Base-by-base conservation (phyloP, 768 basidiomycete genomes). In the Panaeolus cyanescens region DNA sequence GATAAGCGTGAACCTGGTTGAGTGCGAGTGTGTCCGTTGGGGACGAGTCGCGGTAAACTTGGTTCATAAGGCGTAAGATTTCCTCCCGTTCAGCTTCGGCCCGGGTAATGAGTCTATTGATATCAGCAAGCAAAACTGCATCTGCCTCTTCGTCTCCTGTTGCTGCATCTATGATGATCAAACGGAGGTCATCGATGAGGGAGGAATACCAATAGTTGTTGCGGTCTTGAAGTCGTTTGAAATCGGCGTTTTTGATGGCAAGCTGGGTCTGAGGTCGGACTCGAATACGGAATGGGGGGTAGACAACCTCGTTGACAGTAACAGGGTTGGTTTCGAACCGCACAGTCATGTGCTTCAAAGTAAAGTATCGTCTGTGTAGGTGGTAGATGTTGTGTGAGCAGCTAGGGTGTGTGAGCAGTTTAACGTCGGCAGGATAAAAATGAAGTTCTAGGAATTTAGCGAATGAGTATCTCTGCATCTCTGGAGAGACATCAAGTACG, bases 301-400 rank as follows among this genome's bases (percentile, higher is more conserved):
- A 90, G 15, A 95, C 84, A 50, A 96, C 81, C 71, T 99, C 96
- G 66, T 93, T 91, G 20, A 96, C 76, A 10, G 84, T 79, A 58
- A 98, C 84, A 0, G 88, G 83, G 67, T 96, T 93, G 13, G 95
- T 83, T 68, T 94, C 92, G 68, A 98, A 95, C 4, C 92, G 88
- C 19, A 96, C 84, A 6, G 92, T 91, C 87, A 93, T 89, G 7
- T 91, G 89, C 64, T 87, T 88, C 33, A 80, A 84, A 4, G 90
- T 90, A 71, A 98, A 97, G 73, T 92, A 98, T 55, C 96, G 90
- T 59, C 93, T 86, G 68, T 99, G 96, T 67, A 96, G 89, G 62
- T 90, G 87, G 70, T 95, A 96, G 60, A 95, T 92, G 71, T 99
- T 97, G 75, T 99, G 97, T 59, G 90, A 85, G 70, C 97, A 99